Conservation (phyloP, 2,329 filamentous ascomycete species). For the Botrytis fabae region DNA sequence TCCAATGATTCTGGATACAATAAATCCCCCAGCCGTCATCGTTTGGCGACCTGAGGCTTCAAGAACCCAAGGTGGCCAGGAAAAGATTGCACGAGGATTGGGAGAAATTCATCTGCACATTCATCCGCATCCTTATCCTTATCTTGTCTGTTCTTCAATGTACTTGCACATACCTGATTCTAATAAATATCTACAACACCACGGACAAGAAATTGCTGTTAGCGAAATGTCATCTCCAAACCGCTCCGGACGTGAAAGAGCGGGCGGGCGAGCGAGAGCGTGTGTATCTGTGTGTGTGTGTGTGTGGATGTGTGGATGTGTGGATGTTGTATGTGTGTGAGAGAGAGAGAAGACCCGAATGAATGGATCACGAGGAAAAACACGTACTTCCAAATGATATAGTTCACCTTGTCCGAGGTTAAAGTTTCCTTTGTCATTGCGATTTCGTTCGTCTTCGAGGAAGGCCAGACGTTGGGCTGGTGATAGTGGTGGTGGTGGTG, state of each 20-base stretch:
- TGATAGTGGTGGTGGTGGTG: neutral
- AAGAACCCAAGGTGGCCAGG: neutral
- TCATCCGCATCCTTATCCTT: neutral
- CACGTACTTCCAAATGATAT: slow-evolving; percentile 68
- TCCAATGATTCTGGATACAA: slow-evolving; percentile 14
- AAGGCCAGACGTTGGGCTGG: neutral
- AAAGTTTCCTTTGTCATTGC: slow-evolving; percentile 45
- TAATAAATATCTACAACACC: slow-evolving; percentile 40
- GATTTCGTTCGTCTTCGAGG: slow-evolving; percentile 4
- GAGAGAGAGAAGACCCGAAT: slow-evolving; percentile 20
- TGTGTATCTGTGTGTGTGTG: no score
- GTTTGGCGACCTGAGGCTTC: neutral
- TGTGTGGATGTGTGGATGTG: neutral
- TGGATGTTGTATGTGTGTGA: neutral
- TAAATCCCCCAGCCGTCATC: neutral
- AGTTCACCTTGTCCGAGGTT: slow-evolving; percentile 68
- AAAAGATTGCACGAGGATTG: neutral
- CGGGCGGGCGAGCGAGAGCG: neutral
- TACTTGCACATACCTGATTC: slow-evolving; percentile 40
- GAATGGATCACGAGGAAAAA: slow-evolving; percentile 38
- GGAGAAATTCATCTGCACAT: neutral
- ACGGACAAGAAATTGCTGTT: slow-evolving; percentile 31
- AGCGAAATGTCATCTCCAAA: slow-evolving; percentile 32
- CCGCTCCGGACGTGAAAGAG: slow-evolving; percentile 33
- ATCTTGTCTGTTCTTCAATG: neutral